A percentile compares a stretch with the other conserved stretches of the same genome.
Evolutionary conservation across 352 stramenopile species (phyloP).

Genomic region (Globisporangium yorkense): DNA sequence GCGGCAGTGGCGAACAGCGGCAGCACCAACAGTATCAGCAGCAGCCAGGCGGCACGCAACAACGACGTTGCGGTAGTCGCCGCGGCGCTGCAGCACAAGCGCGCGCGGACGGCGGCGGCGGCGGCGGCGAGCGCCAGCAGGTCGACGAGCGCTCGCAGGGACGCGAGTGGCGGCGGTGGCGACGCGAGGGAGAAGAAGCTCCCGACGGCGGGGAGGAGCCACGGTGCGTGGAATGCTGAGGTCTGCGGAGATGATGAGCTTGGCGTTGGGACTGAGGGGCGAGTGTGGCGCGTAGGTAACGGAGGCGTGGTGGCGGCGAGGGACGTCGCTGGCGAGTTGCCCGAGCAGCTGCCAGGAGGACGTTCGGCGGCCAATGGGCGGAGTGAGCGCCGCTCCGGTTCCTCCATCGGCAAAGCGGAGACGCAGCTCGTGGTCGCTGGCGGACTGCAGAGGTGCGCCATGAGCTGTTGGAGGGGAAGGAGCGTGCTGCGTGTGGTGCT

Average conservation of each 20-base stretch:
- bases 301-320: too few relatives aligned
- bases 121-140: background rate
- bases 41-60: background rate
- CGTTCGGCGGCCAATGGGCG: too few relatives aligned
- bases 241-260: too few relatives aligned
- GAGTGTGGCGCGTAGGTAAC: background rate
- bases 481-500: background rate
- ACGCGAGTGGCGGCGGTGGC: background rate
- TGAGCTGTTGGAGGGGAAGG: background rate
- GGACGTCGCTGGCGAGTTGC: background rate
- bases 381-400: background rate
- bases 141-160: background rate
- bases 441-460: background rate
- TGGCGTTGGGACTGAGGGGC: too few relatives aligned
- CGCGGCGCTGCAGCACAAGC: constrained; percentile 10
- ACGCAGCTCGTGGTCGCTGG: background rate
- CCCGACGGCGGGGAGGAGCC: background rate
- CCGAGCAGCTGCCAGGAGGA: background rate
- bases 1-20: background rate
- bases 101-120: constrained; percentile 2
- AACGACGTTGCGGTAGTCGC: background rate
- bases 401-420: background rate
- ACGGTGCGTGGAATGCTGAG: too few relatives aligned
- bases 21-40: background rate
- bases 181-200: background rate